Conservation (phyloP, 352 stramenopile genomes). For the Globisporangium lucens region DNA sequence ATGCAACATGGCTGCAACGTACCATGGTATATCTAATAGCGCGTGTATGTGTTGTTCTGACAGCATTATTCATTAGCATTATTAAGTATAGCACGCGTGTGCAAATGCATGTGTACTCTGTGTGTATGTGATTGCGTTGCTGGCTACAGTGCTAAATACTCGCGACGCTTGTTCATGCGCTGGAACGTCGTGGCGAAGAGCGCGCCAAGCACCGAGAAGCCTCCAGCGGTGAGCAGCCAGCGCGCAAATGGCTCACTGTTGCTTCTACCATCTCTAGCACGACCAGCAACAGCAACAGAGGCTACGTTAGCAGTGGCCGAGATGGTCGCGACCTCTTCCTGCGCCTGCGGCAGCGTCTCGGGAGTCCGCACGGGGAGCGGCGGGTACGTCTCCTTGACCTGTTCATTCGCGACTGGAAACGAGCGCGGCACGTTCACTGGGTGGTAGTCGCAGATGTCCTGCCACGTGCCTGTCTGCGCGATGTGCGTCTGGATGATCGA, state of each 20-base stretch:
- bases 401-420: neutral
- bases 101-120: neutral
- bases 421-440: constrained; percentile 30
- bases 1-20: neutral
- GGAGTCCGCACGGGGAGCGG: neutral
- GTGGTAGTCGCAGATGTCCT: constrained; percentile 73
- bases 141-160: constrained; percentile 17
- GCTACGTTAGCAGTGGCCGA: neutral
- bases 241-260: neutral
- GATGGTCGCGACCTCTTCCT: neutral
- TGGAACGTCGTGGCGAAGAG: constrained; percentile 17
- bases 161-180: constrained; percentile 20
- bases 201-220: constrained; percentile 12
- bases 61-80: neutral
- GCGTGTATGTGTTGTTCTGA: neutral
- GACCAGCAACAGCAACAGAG: neutral
- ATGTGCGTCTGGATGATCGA: constrained; percentile 56
- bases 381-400: neutral
- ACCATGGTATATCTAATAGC: neutral
- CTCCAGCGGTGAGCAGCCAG: constrained; percentile 14
- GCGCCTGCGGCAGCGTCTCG: neutral
- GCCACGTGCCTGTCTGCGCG: constrained; percentile 55
- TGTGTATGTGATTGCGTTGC: neutral
- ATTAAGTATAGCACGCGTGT: neutral
- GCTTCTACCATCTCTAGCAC: neutral